These are phyloP conservation scores for Pleoardoris graminearum DNA, from an alignment of 2,329 filamentous ascomycete species.

Conservation along the genomic window DNA sequence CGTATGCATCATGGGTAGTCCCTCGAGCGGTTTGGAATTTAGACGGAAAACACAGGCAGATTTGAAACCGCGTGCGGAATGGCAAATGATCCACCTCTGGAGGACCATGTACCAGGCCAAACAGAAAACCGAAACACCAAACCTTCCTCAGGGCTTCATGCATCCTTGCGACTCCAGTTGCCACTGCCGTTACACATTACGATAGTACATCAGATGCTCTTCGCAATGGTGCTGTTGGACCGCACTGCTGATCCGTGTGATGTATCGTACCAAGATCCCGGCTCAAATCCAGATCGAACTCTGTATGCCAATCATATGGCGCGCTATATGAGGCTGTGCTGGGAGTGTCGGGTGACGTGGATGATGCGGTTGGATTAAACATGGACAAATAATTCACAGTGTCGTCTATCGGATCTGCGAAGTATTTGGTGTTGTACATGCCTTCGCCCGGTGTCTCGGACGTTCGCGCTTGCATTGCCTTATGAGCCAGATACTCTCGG, in stretches of 20 bases:
- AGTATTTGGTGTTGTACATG: conserved; percentile 20
- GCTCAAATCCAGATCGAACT: conserved; percentile 36
- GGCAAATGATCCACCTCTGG: no score
- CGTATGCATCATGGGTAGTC: no score
- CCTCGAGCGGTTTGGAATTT: no score
- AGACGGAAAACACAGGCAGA: no score
- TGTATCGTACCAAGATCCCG: conserved; percentile 17
- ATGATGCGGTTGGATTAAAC: conserved; percentile 34
- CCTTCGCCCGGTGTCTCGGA: conserved; percentile 9
- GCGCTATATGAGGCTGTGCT: conserved; percentile 27
- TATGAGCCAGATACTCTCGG: conserved; percentile 36
- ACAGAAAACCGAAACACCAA: not conserved
- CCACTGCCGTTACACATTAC: not conserved
- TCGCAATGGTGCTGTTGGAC: not conserved
- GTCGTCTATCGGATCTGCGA: conserved; percentile 26
- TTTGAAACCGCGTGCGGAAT: no score
- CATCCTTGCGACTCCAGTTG: not conserved
- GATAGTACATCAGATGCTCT: not conserved
- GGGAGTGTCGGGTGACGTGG: conserved; percentile 25
- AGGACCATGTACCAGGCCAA: no score
- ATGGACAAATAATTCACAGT: conserved; percentile 34
- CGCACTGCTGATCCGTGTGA: conserved; percentile 7
- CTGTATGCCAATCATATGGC: conserved; percentile 39
- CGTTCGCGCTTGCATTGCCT: conserved; percentile 18
- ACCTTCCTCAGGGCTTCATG: not conserved